A percentile compares a stretch with the other conserved stretches of the same genome.
phyloP scores from a whole-genome alignment of 352 stramenopile species.

The Phytopythium litorale region DNA sequence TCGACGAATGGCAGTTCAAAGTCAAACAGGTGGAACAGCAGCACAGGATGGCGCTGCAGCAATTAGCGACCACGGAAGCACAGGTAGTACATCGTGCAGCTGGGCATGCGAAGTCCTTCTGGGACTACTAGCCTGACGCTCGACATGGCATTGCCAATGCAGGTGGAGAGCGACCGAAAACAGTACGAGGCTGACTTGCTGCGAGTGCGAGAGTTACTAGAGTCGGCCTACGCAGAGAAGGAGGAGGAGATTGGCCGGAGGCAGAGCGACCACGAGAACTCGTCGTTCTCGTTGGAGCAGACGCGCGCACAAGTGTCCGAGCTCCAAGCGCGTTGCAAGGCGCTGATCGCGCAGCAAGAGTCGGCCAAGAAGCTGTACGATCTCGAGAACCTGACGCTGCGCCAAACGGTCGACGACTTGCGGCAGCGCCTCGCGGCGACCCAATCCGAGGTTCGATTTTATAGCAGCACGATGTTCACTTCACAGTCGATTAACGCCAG shows the following conservation, averaged over 20 bases:
- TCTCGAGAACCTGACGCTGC: conserved; percentile 8
- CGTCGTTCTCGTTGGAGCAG: background rate
- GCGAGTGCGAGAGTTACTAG: conserved; percentile 6
- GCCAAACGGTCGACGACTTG: background rate
- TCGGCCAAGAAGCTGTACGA: conserved; percentile 21
- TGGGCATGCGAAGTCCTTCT: background rate
- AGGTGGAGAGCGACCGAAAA: conserved; percentile 4
- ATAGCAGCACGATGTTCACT: background rate
- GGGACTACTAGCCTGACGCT: background rate
- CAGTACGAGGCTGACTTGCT: conserved; percentile 4
- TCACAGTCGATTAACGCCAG: background rate
- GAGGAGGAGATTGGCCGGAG: conserved; percentile 1
- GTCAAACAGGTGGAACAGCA: background rate
- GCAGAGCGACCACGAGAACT: background rate
- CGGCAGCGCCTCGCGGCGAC: background rate
- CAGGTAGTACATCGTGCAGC: background rate
- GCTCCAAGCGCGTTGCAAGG: conserved; percentile 18
- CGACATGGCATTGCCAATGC: background rate
- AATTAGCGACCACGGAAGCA: background rate
- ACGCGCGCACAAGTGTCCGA: conserved; percentile 4
- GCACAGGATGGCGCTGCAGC: background rate
- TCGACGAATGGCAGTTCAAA: conserved; percentile 26
- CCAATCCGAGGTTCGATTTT: background rate
- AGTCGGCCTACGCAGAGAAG: conserved; percentile 6
- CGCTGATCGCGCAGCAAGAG: conserved; percentile 22